A percentile compares a stretch with the other conserved stretches of the same genome.
Conservation (phyloP, 495 filamentous ascomycete species). For the Neurospora tetrasperma region DNA sequence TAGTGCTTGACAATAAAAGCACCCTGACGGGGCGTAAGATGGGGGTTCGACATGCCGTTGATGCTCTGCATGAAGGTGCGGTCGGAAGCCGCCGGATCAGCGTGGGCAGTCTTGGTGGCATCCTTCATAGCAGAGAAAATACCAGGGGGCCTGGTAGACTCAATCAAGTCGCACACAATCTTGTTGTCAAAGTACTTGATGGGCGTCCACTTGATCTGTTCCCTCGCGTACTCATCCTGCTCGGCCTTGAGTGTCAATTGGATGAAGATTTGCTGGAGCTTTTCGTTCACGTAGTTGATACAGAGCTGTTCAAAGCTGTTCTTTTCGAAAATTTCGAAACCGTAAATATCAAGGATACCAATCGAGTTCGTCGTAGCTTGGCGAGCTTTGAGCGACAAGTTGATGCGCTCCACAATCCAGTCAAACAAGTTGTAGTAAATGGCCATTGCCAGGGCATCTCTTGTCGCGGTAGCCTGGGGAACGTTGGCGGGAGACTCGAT, state of each 20-base stretch:
- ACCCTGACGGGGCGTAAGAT: conserved; percentile 86
- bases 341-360: conserved; percentile 98
- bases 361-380: conserved; percentile 71
- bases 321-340: conserved; percentile 98
- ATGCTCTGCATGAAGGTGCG: conserved; percentile 89
- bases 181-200: conserved; percentile 99
- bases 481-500: conserved; percentile 91
- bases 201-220: conserved; percentile 97
- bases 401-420: conserved; percentile 94
- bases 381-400: conserved; percentile 74
- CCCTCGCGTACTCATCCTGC: conserved; percentile 93
- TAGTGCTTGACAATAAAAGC: conserved; percentile 99
- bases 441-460: conserved; percentile 86
- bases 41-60: conserved; percentile 80
- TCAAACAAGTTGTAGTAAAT: conserved; percentile 98
- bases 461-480: conserved; percentile 81
- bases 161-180: conserved; percentile 94
- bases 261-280: conserved; percentile 99
- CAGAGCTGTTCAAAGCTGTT: conserved; percentile 99
- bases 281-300: conserved; percentile 99
- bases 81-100: conserved; percentile 87
- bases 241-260: conserved; percentile 94
- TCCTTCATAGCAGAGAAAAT: conserved; percentile 96
- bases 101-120: conserved; percentile 92
- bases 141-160: conserved; percentile 82